These are phyloP conservation scores for Pouteria glomerata DNA, from an alignment of 148 eudicot genomes.

Conservation along the genomic window DNA sequence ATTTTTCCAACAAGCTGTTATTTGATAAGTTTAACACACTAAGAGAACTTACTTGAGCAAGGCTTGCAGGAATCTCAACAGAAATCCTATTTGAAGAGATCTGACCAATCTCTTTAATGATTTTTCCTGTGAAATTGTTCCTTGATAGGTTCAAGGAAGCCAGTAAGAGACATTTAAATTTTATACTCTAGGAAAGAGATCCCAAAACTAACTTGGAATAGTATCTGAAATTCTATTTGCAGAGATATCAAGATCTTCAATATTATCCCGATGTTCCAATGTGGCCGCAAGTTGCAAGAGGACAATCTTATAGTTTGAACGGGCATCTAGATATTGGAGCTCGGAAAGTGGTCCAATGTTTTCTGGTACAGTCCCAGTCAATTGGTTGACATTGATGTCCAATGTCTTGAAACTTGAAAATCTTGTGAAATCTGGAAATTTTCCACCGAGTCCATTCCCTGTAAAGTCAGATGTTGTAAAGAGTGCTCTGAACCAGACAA, in stretches of 20 bases:
- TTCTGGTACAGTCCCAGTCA: conserved; percentile 3
- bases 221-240: not conserved
- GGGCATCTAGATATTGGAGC: conserved; percentile 13
- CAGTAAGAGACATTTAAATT: conserved; percentile 20
- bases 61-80: conserved; percentile 18
- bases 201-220: conserved; percentile 6
- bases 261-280: not conserved
- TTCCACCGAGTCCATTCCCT: not conserved
- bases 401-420: not conserved
- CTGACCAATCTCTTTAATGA: conserved; percentile 11
- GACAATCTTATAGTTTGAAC: conserved; percentile 10
- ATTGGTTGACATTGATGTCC: not conserved
- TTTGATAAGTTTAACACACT: conserved; percentile 18
- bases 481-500: not conserved
- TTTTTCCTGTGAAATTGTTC: conserved; percentile 17
- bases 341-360: conserved; percentile 20
- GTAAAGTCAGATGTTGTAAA: too few species aligned
- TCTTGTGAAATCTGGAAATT: conserved; percentile 3
- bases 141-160: conserved; percentile 25
- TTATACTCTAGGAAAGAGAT: not conserved
- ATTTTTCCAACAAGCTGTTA: conserved; percentile 19
- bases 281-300: conserved; percentile 13
- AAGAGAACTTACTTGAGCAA: conserved; percentile 13
- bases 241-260: not conserved
- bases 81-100: conserved; percentile 16